phyloP scores from a whole-genome alignment of 305 asterid genomes.

The Solanum hybrid region DNA sequence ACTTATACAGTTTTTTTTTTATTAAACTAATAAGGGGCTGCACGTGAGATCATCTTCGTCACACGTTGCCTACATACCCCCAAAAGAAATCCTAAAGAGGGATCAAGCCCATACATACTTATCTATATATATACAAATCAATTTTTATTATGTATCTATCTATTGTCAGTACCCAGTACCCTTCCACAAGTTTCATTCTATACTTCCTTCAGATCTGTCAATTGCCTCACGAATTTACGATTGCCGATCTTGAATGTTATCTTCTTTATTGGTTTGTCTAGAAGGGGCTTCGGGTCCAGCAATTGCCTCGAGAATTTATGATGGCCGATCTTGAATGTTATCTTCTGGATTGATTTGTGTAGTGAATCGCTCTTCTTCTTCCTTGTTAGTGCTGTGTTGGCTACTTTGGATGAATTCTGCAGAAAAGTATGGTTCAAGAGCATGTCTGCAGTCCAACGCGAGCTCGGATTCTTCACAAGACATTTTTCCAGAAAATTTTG shows the following conservation, averaged over 20 bases:
- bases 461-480: constrained; percentile 21
- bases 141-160: background rate
- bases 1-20: background rate
- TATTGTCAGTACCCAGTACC: background rate
- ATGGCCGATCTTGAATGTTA: background rate
- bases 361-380: background rate
- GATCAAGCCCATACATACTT: background rate
- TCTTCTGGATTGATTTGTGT: background rate
- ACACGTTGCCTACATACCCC: background rate
- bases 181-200: background rate
- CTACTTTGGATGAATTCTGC: background rate
- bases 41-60: background rate
- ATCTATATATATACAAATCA: background rate
- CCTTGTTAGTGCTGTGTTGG: background rate
- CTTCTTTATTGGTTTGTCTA: too few species aligned
- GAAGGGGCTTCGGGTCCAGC: too few species aligned
- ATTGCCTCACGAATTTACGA: background rate
- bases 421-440: constrained; percentile 44
- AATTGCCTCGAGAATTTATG: too few species aligned
- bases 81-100: background rate
- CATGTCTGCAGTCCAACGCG: constrained; percentile 59
- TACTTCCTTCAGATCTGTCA: background rate
- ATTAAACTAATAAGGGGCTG: background rate
- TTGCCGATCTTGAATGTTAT: background rate
- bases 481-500: constrained; percentile 41